Base-by-base conservation (phyloP, 2,329 filamentous ascomycete species). In the Phaeosphaeriaceae sp. region DNA sequence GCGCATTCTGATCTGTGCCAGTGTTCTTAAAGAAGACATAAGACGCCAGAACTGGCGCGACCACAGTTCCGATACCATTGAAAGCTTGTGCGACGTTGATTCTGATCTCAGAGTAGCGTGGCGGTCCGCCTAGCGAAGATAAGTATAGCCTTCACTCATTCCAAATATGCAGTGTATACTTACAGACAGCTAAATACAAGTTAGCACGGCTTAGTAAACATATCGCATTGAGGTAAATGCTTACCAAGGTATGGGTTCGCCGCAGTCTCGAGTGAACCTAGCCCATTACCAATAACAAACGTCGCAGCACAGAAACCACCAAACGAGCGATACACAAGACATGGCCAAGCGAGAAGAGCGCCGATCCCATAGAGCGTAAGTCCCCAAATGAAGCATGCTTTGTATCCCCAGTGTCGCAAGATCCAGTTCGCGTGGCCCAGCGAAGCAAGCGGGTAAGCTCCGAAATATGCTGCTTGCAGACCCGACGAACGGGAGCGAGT, bases 21-120 rank as follows among this genome's bases (percentile, higher is more conserved):
- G 81, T 83, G 51, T 84, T 78, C 44, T 83, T 82, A 72, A 89
- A 89, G 76, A 89, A 88, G 49, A 88, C 86, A 50, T 85, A 84
- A 1, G 82, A 83, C 0, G 84, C 86, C 7, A 89, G 76, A 1
- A 89, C 82, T 0, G 86, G 87, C 0, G 85, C 85, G 17, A 86
- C 79, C 52, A 87, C 83, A 0, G 84, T 85, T 2, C 85, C 86
- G 36, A 86, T 80, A 15, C 83, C 86, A 64, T 88, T 85, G 58
- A 88, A 82, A 6, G 84, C 83, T 66, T 88, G 85, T 1, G 84
- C 82, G 31, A 88, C 74, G 61, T 88, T 86, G 69, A 88, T 83
- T 7, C 86, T 79, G 61, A 87, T 80, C 68, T 88, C 86, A 0
- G 81, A 81, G 70, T 86, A 86, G 55, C 81, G 79, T 0, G 85